These are phyloP conservation scores for Dendrobium catenatum DNA, from an alignment of 106 monocot species.

Conservation along the genomic window DNA sequence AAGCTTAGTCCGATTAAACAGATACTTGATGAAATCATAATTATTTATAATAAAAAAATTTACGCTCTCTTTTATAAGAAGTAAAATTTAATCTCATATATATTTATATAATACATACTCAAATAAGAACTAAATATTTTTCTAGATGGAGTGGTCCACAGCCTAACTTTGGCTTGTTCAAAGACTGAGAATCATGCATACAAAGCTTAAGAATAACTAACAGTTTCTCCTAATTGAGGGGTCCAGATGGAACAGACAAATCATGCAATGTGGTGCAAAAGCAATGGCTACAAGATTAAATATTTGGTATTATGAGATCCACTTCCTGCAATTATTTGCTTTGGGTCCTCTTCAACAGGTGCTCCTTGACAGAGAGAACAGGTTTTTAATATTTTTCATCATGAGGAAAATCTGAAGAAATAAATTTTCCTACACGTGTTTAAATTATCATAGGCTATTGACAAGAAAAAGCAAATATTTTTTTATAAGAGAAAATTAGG, in stretches of 20 bases:
- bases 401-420: neutral
- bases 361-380: neutral
- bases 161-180: too few relatives aligned
- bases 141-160: too few relatives aligned
- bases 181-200: too few relatives aligned
- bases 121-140: too few relatives aligned
- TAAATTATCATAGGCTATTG: too few relatives aligned
- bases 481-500: neutral
- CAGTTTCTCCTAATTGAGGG: neutral
- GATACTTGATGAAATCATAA: too few relatives aligned
- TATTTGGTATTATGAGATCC: neutral
- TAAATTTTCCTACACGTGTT: neutral
- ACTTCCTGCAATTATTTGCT: neutral
- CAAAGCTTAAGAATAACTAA: too few relatives aligned
- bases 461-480: neutral
- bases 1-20: too few relatives aligned
- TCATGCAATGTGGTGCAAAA: neutral
- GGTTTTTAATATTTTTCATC: neutral
- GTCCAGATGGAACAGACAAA: neutral
- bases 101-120: too few relatives aligned
- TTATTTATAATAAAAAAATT: too few relatives aligned
- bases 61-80: too few relatives aligned
- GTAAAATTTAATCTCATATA: too few relatives aligned
- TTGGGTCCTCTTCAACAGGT: slow-evolving; percentile 1
- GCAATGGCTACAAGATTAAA: neutral